A percentile compares a stretch with the other conserved stretches of the same genome.
These are phyloP conservation scores for Trametes pubescens DNA, from an alignment of 1,284 basidiomycete genomes.

Conservation along the genomic window DNA sequence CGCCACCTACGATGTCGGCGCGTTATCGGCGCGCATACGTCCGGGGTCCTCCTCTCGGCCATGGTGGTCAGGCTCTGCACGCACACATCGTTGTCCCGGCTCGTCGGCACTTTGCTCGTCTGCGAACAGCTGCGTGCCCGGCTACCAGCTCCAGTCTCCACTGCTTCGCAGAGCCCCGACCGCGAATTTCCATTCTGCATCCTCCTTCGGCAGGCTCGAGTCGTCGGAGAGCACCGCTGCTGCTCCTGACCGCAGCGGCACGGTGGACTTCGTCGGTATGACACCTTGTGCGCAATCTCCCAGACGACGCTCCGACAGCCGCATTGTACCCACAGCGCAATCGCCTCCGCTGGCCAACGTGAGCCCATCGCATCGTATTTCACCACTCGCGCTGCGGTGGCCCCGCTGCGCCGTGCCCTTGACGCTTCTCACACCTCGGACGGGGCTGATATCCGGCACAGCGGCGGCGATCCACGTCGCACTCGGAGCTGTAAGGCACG, in stretches of 20 bases:
- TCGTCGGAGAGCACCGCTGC: neutral
- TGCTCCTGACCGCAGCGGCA: neutral
- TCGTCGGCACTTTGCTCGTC: conserved; percentile 2
- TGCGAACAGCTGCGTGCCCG: conserved; percentile 11
- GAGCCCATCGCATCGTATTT: neutral
- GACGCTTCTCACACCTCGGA: neutral
- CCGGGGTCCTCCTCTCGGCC: conserved; percentile 1
- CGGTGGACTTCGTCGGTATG: neutral
- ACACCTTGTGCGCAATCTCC: neutral
- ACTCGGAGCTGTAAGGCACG: conserved; percentile 4
- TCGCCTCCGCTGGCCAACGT: conserved; percentile 5
- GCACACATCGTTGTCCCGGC: neutral
- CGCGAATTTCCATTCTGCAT: neutral
- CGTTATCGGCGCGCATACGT: neutral
- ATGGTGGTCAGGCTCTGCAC: neutral
- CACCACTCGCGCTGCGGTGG: conserved; percentile 8
- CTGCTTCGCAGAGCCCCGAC: neutral
- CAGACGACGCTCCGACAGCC: conserved; percentile 8
- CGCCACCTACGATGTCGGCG: neutral
- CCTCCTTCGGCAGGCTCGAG: neutral
- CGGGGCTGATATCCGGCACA: conserved; percentile 17
- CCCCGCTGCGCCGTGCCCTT: conserved; percentile 5
- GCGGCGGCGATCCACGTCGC: conserved; percentile 14
- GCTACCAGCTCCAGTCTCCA: neutral
- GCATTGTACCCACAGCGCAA: conserved; percentile 4